Evolutionary conservation across 2,329 filamentous ascomycete genomes (phyloP).

Genomic region (Cyphellophora europaea): DNA sequence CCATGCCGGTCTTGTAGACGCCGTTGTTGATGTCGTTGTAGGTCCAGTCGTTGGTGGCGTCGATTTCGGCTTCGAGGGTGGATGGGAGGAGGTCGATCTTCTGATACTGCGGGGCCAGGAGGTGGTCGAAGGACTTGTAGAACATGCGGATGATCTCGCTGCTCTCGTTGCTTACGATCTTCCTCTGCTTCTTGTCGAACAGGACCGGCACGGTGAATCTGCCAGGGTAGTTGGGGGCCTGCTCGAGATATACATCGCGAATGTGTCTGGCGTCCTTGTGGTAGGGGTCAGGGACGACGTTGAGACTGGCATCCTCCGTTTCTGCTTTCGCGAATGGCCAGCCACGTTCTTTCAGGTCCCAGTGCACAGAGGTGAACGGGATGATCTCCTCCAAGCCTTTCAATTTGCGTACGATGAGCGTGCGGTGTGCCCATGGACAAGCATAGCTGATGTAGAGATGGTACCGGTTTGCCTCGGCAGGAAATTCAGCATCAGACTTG

Average conservation of each 20-base stretch:
- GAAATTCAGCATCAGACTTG: slow-evolving; percentile 62
- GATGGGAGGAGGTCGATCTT: slow-evolving; percentile 55
- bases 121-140: slow-evolving; percentile 61
- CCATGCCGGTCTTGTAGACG: slow-evolving; percentile 55
- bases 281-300: slow-evolving; percentile 36
- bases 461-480: slow-evolving; percentile 78
- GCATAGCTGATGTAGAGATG: slow-evolving; percentile 92
- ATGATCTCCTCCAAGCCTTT: slow-evolving; percentile 42
- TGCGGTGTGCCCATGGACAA: slow-evolving; percentile 67
- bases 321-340: slow-evolving; percentile 66
- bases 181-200: slow-evolving; percentile 64
- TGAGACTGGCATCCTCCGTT: slow-evolving; percentile 47
- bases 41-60: slow-evolving; percentile 65
- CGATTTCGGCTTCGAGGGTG: slow-evolving; percentile 52
- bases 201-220: slow-evolving; percentile 75
- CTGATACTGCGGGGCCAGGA: slow-evolving; percentile 48
- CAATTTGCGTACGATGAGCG: slow-evolving; percentile 35
- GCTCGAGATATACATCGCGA: slow-evolving; percentile 64
- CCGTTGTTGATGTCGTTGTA: slow-evolving; percentile 53
- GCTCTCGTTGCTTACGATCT: slow-evolving; percentile 79
- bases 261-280: slow-evolving; percentile 58
- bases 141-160: slow-evolving; percentile 81
- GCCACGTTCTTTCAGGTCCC: slow-evolving; percentile 38
- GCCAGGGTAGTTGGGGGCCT: slow-evolving; percentile 57
- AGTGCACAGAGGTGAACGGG: slow-evolving; percentile 57